A percentile compares a stretch with the other conserved stretches of the same genome.
phyloP scores from a whole-genome alignment of 163 green algal genomes.

The Coccomyxa subellipsoidea region DNA sequence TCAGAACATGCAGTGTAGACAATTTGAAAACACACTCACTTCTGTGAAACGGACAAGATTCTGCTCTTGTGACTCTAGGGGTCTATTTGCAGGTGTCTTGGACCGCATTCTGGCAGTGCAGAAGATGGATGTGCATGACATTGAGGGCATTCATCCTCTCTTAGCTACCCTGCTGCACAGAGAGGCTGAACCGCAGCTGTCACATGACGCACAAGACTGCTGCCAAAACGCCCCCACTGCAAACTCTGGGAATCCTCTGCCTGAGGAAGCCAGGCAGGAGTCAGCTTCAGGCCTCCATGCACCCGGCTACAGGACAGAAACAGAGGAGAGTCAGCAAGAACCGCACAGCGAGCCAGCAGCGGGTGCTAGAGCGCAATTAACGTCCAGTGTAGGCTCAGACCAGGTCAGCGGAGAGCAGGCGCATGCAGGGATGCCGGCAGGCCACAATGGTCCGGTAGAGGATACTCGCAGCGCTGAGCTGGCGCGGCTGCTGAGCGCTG shows the following conservation, averaged over 20 bases:
- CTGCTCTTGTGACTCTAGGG: not conserved
- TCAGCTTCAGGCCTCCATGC: not conserved
- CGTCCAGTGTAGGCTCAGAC: too few species aligned
- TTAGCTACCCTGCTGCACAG: not conserved
- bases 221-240: not conserved
- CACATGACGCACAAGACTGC: not conserved
- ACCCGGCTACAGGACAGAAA: not conserved
- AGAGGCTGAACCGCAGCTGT: not conserved
- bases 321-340: not conserved
- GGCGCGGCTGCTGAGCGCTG: not conserved
- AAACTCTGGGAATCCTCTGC: not conserved
- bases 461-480: not conserved
- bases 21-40: too few species aligned
- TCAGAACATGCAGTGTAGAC: too few species aligned
- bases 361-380: too few species aligned
- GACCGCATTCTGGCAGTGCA: constrained; percentile 23
- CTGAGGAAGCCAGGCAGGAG: too few species aligned
- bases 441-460: not conserved
- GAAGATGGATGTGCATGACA: constrained; percentile 29
- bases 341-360: not conserved
- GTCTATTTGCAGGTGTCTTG: constrained; percentile 25
- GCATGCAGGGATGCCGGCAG: not conserved
- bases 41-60: too few species aligned
- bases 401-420: too few species aligned
- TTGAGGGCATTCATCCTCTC: constrained; percentile 27